Conservation (phyloP, 805 yeast species). For the Candida parachauliodes region DNA sequence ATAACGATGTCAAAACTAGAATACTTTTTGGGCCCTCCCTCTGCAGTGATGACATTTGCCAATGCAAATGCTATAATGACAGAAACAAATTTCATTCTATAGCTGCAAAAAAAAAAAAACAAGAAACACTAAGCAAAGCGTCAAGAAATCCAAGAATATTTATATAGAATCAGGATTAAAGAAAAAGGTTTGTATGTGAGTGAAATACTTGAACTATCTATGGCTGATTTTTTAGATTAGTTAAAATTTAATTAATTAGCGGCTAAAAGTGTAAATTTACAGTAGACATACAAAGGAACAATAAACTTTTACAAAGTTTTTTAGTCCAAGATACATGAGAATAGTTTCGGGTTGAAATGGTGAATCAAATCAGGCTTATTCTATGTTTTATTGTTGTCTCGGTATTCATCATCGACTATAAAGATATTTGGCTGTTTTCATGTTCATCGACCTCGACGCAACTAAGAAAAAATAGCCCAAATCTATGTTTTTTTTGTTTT, state of each 20-base stretch:
- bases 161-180: too few relatives aligned
- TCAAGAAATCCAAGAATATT: neutral
- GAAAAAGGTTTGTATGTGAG: too few relatives aligned
- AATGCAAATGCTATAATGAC: neutral
- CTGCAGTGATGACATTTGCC: conserved; percentile 1
- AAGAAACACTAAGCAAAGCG: neutral
- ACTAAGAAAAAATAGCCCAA: too few relatives aligned
- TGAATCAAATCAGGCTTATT: too few relatives aligned
- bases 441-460: too few relatives aligned
- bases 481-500: too few relatives aligned
- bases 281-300: neutral
- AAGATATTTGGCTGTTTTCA: too few relatives aligned
- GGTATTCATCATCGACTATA: too few relatives aligned
- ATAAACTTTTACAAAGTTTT: too few relatives aligned
- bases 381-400: too few relatives aligned
- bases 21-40: conserved; percentile 8
- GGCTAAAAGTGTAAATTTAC: neutral
- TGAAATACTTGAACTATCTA: neutral
- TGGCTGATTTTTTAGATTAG: conserved; percentile 7
- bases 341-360: too few relatives aligned
- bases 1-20: conserved; percentile 11
- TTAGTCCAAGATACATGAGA: neutral
- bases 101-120: too few relatives aligned
- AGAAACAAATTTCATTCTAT: conserved; percentile 1
- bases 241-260: neutral